Evolutionary conservation across 2,329 filamentous ascomycete genomes (phyloP).

Genomic region (Basipetospora sp.): DNA sequence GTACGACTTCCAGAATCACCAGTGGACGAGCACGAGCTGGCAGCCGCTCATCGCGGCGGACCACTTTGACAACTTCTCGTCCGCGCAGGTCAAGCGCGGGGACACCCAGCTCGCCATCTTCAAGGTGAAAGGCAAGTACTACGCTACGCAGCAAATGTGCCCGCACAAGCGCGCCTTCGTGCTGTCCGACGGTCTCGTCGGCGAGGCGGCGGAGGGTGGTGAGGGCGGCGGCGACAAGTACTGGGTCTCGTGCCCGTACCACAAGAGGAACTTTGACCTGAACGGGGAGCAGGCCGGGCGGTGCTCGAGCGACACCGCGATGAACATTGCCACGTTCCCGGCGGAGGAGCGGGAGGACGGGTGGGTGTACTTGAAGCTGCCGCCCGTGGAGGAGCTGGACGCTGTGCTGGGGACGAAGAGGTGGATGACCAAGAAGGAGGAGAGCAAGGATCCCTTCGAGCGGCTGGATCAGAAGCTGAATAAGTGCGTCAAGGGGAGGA

Average conservation of each 20-base stretch:
- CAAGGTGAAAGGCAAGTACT: constrained; percentile 66
- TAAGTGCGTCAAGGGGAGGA: not conserved
- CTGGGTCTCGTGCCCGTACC: constrained; percentile 74
- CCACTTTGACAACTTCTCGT: constrained; percentile 62
- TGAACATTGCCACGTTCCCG: constrained; percentile 72
- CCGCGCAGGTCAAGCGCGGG: constrained; percentile 65
- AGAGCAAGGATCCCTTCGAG: constrained; percentile 31
- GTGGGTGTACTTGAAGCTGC: constrained; percentile 65
- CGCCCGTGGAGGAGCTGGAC: constrained; percentile 68
- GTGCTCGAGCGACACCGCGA: constrained; percentile 57
- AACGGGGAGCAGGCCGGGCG: constrained; percentile 37
- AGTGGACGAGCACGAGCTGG: constrained; percentile 44
- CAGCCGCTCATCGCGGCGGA: constrained; percentile 60
- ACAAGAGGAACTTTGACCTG: constrained; percentile 81
- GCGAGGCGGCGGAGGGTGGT: too few species aligned
- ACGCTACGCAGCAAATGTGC: constrained; percentile 87
- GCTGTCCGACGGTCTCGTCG: constrained; percentile 72
- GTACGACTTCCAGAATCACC: constrained; percentile 49
- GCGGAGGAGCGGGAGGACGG: constrained; percentile 61
- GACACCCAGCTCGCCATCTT: constrained; percentile 83
- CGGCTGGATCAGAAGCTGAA: constrained; percentile 28
- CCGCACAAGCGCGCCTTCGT: constrained; percentile 83
- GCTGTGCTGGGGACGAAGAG: constrained; percentile 59
- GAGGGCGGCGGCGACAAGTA: constrained; percentile 8
- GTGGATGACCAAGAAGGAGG: constrained; percentile 65